phyloP scores from a whole-genome alignment of 1,139 yeast species.

The Barnettozyma hawaiiensis region DNA sequence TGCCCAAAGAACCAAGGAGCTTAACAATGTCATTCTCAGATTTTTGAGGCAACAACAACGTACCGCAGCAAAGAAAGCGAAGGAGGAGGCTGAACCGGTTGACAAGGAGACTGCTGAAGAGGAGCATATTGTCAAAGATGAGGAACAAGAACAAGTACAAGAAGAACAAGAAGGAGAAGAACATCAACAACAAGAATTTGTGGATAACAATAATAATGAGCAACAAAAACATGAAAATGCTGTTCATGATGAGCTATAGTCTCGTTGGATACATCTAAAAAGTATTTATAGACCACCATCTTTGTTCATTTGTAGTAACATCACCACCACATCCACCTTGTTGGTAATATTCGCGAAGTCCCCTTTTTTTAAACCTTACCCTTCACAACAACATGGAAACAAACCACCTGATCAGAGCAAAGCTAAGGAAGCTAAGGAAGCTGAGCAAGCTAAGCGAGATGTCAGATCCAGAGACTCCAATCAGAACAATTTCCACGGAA shows the following conservation, averaged over 20 bases:
- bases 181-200: not conserved
- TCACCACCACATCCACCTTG: too few relatives aligned
- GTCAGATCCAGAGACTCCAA: not conserved
- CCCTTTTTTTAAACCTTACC: too few relatives aligned
- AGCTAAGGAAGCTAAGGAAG: too few relatives aligned
- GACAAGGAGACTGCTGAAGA: not conserved
- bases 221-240: not conserved
- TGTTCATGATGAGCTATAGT: slow-evolving; percentile 7
- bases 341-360: not conserved
- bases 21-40: slow-evolving; percentile 35
- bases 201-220: not conserved
- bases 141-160: not conserved
- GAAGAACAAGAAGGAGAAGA: not conserved
- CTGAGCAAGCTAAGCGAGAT: too few relatives aligned
- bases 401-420: not conserved
- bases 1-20: slow-evolving; percentile 35
- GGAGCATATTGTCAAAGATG: not conserved
- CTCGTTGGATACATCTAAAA: not conserved
- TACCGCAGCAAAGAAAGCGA: slow-evolving; percentile 27
- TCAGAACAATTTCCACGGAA: not conserved
- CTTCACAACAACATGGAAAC: too few relatives aligned
- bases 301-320: too few relatives aligned
- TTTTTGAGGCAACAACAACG: slow-evolving; percentile 33
- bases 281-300: too few relatives aligned
- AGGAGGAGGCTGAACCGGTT: not conserved